These are phyloP conservation scores for Suhomyces anneliseae DNA, from an alignment of 1,139 yeast genomes.

Conservation along the genomic window DNA sequence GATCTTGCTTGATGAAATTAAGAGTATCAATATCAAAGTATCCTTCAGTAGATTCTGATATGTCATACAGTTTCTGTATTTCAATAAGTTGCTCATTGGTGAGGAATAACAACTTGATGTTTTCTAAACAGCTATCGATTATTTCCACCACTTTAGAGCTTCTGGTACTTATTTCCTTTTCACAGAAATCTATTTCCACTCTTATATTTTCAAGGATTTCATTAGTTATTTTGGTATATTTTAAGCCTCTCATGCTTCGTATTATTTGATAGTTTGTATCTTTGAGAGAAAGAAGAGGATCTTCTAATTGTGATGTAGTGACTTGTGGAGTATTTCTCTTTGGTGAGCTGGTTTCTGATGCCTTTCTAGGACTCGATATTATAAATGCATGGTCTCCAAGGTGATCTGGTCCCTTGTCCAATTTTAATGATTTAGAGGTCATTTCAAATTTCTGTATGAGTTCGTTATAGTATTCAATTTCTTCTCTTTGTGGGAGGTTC, in stretches of 20 bases:
- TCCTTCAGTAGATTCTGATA: conserved; percentile 14
- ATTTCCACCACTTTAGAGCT: conserved; percentile 23
- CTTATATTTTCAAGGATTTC: conserved; percentile 27
- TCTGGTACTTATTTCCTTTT: conserved; percentile 28
- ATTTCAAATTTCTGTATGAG: conserved; percentile 35
- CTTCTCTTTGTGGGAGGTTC: conserved; percentile 30
- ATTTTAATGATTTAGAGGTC: conserved; percentile 22
- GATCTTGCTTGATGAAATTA: conserved; percentile 35
- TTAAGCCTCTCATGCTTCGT: conserved; percentile 35
- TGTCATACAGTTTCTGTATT: conserved; percentile 32
- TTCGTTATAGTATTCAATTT: conserved; percentile 31
- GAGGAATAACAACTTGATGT: conserved; percentile 31
- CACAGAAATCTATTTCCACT: conserved; percentile 28
- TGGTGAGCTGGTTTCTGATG: conserved; percentile 1
- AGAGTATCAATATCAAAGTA: conserved; percentile 41
- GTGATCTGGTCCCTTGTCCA: conserved; percentile 9
- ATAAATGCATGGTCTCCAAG: conserved; percentile 27
- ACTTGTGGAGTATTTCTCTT: background rate
- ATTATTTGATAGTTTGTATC: conserved; percentile 42
- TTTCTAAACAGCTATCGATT: conserved; percentile 28
- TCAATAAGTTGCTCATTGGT: conserved; percentile 35
- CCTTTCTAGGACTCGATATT: conserved; percentile 42
- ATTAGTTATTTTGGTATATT: conserved; percentile 38
- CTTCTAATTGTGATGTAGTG: background rate
- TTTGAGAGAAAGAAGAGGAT: background rate